A percentile compares a stretch with the other conserved stretches of the same genome.
Evolutionary conservation across 2,329 filamentous ascomycete species (phyloP).

Genomic region (Magnaporthiopsis incrustans): DNA sequence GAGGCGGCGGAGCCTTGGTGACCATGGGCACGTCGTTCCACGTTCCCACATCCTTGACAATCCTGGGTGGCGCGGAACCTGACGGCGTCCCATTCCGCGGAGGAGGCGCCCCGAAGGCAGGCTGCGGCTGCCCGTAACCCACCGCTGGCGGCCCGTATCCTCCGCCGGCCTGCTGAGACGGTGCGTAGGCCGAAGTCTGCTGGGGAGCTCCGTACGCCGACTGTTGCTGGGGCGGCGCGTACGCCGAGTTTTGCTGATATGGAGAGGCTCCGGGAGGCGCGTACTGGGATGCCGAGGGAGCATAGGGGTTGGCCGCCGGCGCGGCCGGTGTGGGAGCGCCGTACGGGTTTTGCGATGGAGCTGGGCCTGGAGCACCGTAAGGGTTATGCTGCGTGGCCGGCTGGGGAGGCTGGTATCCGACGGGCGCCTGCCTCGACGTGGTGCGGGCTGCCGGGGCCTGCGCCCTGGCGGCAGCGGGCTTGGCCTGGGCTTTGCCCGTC

Average conservation of each 20-base stretch:
- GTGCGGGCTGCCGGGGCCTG: conserved; percentile 15
- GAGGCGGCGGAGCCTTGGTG: conserved; percentile 60
- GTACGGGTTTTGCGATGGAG: conserved; percentile 19
- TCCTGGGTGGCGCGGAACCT: conserved; percentile 56
- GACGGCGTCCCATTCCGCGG: conserved; percentile 59
- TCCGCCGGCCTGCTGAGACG: background rate
- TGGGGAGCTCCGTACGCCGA: conserved; percentile 27
- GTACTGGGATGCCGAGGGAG: conserved; percentile 22
- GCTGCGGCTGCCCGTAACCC: conserved; percentile 30
- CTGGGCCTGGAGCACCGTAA: conserved; percentile 4
- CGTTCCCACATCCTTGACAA: conserved; percentile 61
- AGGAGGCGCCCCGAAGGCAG: conserved; percentile 22
- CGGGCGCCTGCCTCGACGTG: conserved; percentile 31
- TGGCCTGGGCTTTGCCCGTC: conserved; percentile 33
- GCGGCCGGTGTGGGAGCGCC: conserved; percentile 18
- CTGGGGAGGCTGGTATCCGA: conserved; percentile 43
- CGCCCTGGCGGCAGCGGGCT: conserved; percentile 25
- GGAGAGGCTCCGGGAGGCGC: conserved; percentile 21
- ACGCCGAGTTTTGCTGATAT: conserved; percentile 16
- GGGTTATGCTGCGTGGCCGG: conserved; percentile 7
- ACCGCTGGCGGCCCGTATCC: conserved; percentile 45
- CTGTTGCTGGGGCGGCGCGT: conserved; percentile 26
- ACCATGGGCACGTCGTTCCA: conserved; percentile 97
- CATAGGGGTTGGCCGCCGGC: conserved; percentile 40
- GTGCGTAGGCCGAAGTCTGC: conserved; percentile 12